phyloP scores from a whole-genome alignment of 164 flowering plant species.

The Buxus sempervirens region DNA sequence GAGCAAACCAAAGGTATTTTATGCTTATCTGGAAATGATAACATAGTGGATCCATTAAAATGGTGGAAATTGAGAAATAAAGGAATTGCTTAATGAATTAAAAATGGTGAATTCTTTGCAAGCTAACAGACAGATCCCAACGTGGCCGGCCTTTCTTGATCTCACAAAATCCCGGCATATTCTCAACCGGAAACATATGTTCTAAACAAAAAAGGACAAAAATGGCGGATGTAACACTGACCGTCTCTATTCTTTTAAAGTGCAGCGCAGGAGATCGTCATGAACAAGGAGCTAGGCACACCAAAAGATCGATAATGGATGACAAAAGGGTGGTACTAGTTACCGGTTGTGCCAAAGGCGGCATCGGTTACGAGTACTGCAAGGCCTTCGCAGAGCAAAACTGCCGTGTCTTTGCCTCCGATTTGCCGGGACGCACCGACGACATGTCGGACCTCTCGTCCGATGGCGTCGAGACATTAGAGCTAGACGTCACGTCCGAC shows the following conservation, averaged over 20 bases:
- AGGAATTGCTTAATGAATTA: too few species aligned
- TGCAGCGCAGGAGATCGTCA: too few species aligned
- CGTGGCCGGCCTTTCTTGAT: constrained; percentile 2
- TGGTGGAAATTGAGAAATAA: too few species aligned
- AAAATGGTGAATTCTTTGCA: neutral
- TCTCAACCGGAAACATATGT: neutral
- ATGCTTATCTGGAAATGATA: too few species aligned
- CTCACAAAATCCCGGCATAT: constrained; percentile 3
- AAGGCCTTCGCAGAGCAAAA: constrained; percentile 54
- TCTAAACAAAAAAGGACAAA: neutral
- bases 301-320: too few species aligned
- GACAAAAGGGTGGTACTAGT: constrained; percentile 48
- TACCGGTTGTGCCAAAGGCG: constrained; percentile 71
- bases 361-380: constrained; percentile 69
- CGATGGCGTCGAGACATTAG: constrained; percentile 34
- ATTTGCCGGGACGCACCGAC: constrained; percentile 28
- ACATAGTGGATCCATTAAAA: too few species aligned
- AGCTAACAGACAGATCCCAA: neutral
- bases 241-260: neutral
- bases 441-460: constrained; percentile 33
- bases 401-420: constrained; percentile 58
- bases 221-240: neutral
- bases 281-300: neutral
- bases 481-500: constrained; percentile 59
- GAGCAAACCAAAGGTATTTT: too few species aligned